A percentile compares a stretch with the other conserved stretches of the same genome.
phyloP scores from a whole-genome alignment of 164 flowering plant species.

The Protea cynaroides region DNA sequence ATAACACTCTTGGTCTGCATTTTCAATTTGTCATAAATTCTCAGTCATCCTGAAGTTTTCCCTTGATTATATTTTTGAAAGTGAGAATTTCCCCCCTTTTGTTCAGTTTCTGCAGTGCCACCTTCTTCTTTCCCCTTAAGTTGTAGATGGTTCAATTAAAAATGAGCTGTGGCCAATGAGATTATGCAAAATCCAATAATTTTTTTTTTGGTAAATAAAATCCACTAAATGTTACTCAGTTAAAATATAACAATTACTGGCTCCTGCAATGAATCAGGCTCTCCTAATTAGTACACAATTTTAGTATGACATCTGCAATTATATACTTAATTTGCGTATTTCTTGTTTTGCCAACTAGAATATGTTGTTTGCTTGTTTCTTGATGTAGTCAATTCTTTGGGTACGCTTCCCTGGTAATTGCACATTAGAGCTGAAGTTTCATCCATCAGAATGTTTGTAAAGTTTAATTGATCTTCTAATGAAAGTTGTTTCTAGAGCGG shows the following conservation, averaged over 20 bases:
- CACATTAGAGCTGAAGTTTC: conserved; percentile 77
- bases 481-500: conserved; percentile 66
- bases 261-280: neutral
- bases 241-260: neutral
- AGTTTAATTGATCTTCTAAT: conserved; percentile 62
- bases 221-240: neutral
- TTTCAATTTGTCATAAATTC: neutral
- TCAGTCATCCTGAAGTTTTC: neutral
- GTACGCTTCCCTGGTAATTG: conserved; percentile 86
- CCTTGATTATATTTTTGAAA: neutral
- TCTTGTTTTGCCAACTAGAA: too few species aligned
- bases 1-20: too few species aligned
- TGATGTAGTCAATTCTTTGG: conserved; percentile 62
- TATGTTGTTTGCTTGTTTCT: neutral
- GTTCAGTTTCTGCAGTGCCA: neutral
- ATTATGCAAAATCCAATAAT: too few species aligned
- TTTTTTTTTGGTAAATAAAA: too few species aligned
- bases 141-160: neutral
- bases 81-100: neutral
- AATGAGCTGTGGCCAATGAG: neutral
- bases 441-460: conserved; percentile 77
- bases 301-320: neutral
- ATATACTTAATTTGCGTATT: neutral
- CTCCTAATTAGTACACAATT: too few species aligned
- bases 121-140: neutral